phyloP scores from a whole-genome alignment of 106 monocot species.

The Dendrobium huoshanense region DNA sequence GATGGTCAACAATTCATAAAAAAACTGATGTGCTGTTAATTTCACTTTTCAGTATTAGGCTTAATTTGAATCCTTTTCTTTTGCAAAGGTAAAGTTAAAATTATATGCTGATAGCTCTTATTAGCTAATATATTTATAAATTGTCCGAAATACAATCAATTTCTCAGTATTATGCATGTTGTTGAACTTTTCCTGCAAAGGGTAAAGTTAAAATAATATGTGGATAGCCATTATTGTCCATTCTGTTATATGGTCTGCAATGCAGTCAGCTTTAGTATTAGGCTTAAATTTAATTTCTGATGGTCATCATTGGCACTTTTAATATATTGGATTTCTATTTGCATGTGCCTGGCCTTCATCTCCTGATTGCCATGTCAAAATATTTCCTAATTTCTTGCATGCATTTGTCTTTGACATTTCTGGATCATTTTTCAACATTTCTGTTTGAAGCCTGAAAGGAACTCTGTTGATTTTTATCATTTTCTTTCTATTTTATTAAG shows the following conservation, averaged over 20 bases:
- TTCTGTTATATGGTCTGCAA: background rate
- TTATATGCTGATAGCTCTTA: background rate
- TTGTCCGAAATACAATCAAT: background rate
- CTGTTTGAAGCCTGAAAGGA: background rate
- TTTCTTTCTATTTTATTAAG: slow-evolving; percentile 6
- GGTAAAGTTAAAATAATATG: background rate
- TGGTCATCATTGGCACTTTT: background rate
- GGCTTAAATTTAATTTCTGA: background rate
- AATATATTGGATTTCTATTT: background rate
- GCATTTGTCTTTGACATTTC: background rate
- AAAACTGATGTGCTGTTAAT: background rate
- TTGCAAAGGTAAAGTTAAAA: background rate
- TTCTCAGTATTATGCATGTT: background rate
- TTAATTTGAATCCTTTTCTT: background rate
- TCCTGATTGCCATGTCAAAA: background rate
- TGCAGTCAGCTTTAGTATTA: background rate
- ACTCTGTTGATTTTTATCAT: background rate
- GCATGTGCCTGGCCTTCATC: background rate
- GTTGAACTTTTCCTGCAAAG: background rate
- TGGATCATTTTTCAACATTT: background rate
- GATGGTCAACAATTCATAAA: no score
- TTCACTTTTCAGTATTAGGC: background rate
- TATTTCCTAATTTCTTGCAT: background rate
- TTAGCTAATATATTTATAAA: background rate
- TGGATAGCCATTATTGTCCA: background rate